These are phyloP conservation scores for Edaphochlamys debaryana DNA, from an alignment of 139 green algal species.

Conservation along the genomic window DNA sequence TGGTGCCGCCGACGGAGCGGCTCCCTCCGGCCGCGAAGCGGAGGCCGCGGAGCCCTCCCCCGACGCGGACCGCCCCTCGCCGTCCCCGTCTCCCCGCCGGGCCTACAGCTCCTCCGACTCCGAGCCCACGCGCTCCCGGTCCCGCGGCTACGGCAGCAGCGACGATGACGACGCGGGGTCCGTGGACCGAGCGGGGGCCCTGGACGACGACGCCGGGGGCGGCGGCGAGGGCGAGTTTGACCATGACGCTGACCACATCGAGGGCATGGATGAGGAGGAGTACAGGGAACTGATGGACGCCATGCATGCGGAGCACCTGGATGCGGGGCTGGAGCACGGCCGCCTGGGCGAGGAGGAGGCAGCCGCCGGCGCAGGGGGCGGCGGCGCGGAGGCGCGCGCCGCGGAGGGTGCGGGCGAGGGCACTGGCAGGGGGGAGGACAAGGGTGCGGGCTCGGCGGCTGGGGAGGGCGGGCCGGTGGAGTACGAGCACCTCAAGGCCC, in stretches of 20 bases:
- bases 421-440: neutral
- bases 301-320: slow-evolving; percentile 17
- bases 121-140: slow-evolving; percentile 30
- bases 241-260: neutral
- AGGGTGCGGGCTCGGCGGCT: neutral
- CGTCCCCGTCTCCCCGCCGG: slow-evolving; percentile 2
- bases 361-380: neutral
- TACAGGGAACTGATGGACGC: slow-evolving; percentile 11
- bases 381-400: neutral
- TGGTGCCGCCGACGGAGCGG: no score
- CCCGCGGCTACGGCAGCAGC: slow-evolving; percentile 36
- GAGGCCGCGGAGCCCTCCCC: neutral
- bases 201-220: neutral
- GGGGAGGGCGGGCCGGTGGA: neutral
- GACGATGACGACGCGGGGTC: slow-evolving; percentile 6
- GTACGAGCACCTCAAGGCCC: slow-evolving; percentile 27
- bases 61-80: neutral
- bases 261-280: slow-evolving; percentile 4
- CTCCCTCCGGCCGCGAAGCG: neutral
- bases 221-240: slow-evolving; percentile 6
- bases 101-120: slow-evolving; percentile 24
- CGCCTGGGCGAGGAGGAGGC: neutral
- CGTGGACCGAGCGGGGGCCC: neutral
- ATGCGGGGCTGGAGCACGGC: neutral
- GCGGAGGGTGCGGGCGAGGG: neutral